Percentiles rank a stretch among this genome's conserved stretches.
phyloP scores from a whole-genome alignment of 1,284 basidiomycete genomes.

The Ustilago sp. region DNA sequence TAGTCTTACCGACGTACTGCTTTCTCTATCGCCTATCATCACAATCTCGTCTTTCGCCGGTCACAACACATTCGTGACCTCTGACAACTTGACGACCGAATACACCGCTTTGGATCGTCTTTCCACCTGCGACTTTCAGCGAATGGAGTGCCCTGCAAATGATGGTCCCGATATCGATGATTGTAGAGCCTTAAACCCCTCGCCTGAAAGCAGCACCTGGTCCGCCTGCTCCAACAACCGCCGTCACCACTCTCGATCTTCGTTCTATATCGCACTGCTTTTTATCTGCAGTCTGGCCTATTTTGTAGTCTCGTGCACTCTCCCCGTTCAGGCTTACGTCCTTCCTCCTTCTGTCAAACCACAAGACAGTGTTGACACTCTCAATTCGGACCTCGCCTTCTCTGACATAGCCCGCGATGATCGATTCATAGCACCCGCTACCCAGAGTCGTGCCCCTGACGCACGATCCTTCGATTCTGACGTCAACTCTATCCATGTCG shows the following conservation, averaged over 20 bases:
- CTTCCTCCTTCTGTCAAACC: constrained; percentile 19
- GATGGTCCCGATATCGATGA: constrained; percentile 51
- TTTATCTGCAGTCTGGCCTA: constrained; percentile 20
- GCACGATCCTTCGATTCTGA: constrained; percentile 20
- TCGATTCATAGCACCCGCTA: constrained; percentile 33
- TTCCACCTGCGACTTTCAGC: constrained; percentile 16
- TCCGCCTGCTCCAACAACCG: constrained; percentile 45
- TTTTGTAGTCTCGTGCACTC: constrained; percentile 17
- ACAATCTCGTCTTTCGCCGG: background rate
- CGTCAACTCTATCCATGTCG: background rate
- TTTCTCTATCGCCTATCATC: background rate
- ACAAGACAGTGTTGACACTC: constrained; percentile 3
- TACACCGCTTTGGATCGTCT: constrained; percentile 4
- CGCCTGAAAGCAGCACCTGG: constrained; percentile 35
- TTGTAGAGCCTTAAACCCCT: constrained; percentile 51
- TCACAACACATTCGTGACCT: constrained; percentile 14
- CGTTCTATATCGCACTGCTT: constrained; percentile 8
- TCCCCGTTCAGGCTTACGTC: constrained; percentile 28
- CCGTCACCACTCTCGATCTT: constrained; percentile 15
- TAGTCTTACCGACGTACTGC: constrained; percentile 6
- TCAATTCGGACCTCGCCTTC: background rate
- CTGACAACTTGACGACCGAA: constrained; percentile 4
- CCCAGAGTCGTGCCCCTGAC: constrained; percentile 13
- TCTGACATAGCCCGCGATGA: constrained; percentile 40
- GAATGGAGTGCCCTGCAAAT: constrained; percentile 46